phyloP scores from a whole-genome alignment of 257 asterid species.

The Voacanga thouarsii region DNA sequence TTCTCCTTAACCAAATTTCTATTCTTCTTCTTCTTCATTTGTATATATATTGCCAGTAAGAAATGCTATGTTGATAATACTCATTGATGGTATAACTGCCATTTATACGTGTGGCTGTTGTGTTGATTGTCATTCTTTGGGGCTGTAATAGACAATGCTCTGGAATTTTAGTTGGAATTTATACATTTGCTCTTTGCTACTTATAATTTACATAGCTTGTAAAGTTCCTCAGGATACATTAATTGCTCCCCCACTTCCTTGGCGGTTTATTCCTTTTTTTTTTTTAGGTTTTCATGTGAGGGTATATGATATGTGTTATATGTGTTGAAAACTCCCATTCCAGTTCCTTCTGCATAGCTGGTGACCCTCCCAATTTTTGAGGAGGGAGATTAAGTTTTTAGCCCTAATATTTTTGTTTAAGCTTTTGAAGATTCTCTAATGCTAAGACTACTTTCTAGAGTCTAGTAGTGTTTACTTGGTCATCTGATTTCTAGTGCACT shows the following conservation, averaged over 20 bases:
- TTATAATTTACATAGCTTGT: not conserved
- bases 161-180: not conserved
- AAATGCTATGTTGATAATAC: not conserved
- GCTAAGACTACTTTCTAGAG: too few species aligned
- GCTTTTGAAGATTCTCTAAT: too few species aligned
- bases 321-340: not conserved
- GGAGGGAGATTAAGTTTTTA: too few species aligned
- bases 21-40: not conserved
- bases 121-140: not conserved
- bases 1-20: not conserved
- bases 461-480: too few species aligned
- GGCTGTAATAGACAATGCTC: not conserved
- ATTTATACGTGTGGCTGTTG: not conserved
- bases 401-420: too few species aligned
- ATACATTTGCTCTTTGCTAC: not conserved
- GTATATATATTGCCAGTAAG: not conserved
- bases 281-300: not conserved
- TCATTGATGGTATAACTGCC: not conserved
- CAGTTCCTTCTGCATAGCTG: not conserved
- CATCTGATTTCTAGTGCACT: too few species aligned
- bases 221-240: not conserved
- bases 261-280: too few species aligned
- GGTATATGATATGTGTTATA: not conserved
- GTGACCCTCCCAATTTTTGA: too few species aligned
- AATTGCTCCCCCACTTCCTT: too few species aligned